Base-by-base conservation (phyloP, 164 flowering plant species). In the Tinospora cordifolia region DNA sequence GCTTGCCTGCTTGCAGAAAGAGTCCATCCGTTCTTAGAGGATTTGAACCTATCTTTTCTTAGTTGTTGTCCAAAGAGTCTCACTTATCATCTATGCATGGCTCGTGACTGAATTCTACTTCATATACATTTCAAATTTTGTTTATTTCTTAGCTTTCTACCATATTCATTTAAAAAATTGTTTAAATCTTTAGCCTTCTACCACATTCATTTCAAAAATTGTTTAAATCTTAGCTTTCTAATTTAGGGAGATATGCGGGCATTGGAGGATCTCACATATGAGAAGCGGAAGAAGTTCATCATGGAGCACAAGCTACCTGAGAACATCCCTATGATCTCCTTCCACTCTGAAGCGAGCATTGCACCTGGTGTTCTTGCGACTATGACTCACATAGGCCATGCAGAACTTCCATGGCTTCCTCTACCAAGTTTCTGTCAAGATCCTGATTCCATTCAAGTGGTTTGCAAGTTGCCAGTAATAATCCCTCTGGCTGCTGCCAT, bases 211-310 rank as follows among this genome's bases (percentile, higher is more conserved):
- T 7, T 51, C 59, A 51, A 51, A 41, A 41, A 15, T 17, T 15
- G 17, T 24, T 8, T 30, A 46, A 38, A 69, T 1, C 8, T 69
- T 58, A 26, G 66, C 34, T 25, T 72, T 68, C 7, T 36, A 58
- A 27, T 67, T 40, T 34, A 89, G 98, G 98, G 97, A 59, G 98
- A 93, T 72, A 87, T 93, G 40, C 81, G 81, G 65, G 87, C 97
- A n/a, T 59, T 93, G 22, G 97, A 91, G 64, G 97, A 93, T 76
- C 88, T 93, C 24, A 93, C 97, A 6, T 91, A 93, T n/a, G 90
- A 91, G 65, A 90, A 81, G 77, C 71, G 98, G 10, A 87, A 79
- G 74, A 94, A 91, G 63, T 93, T 93, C 79, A 77, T 93, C 40
- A 74, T 66, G 62, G 87, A 84, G 51, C 82, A 93, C 84, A 83